Evolutionary conservation across 75 land plant genomes (phyloP).

Genomic region (Cupressus sempervirens): DNA sequence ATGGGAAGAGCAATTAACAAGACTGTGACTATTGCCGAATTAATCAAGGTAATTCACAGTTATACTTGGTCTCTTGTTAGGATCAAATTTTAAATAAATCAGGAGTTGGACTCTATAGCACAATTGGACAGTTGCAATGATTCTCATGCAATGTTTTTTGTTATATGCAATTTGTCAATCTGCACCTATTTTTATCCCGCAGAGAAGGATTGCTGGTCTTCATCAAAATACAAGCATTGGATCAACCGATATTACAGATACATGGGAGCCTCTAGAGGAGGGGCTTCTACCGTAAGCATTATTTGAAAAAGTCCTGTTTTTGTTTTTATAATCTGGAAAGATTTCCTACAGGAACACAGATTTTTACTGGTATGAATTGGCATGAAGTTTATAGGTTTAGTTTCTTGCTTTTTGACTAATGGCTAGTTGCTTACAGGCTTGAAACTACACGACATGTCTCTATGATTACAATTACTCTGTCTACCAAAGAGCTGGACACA

Average conservation of each 20-base stretch:
- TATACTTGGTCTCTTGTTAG: neutral
- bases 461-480: slow-evolving; percentile 81
- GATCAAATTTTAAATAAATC: neutral
- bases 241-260: slow-evolving; percentile 90
- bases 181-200: slow-evolving; percentile 5
- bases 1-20: slow-evolving; percentile 88
- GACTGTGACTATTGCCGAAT: slow-evolving; percentile 66
- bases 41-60: slow-evolving; percentile 48
- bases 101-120: neutral
- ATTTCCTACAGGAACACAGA: neutral
- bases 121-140: neutral
- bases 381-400: neutral
- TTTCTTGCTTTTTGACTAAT: neutral
- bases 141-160: neutral
- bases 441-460: slow-evolving; percentile 94
- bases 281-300: slow-evolving; percentile 85
- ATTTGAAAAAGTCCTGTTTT: neutral
- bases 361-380: neutral
- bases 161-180: neutral
- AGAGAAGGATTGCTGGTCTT: slow-evolving; percentile 91
- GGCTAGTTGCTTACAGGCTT: slow-evolving; percentile 36
- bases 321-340: neutral
- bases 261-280: slow-evolving; percentile 95
- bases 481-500: slow-evolving; percentile 75
- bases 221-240: slow-evolving; percentile 91